These are phyloP conservation scores for Pelargonium cotyledonis DNA, from an alignment of 441 rosid genomes.

Conservation along the genomic window DNA sequence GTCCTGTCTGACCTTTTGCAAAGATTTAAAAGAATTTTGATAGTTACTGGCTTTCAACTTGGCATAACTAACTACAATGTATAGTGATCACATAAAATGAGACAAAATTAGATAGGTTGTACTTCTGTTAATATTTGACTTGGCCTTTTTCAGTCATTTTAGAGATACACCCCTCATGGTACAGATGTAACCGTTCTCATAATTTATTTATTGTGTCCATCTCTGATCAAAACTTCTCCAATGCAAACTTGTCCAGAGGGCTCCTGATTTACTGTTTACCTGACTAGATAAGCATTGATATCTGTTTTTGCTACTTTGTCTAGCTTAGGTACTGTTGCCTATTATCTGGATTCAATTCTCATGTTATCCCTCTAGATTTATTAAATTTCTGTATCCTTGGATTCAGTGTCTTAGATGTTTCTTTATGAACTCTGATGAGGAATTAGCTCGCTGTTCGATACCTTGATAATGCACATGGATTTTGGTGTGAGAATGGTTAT, in stretches of 20 bases:
- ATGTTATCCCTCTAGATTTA: background rate
- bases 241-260: background rate
- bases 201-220: background rate
- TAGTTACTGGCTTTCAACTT: background rate
- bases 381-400: background rate
- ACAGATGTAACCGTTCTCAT: background rate
- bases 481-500: too few relatives aligned
- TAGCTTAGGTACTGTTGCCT: background rate
- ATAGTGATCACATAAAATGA: conserved; percentile 1
- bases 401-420: background rate
- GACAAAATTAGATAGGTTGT: background rate
- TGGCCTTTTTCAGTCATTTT: background rate
- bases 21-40: background rate
- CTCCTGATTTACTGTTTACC: conserved; percentile 4
- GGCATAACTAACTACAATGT: background rate
- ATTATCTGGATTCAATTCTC: background rate
- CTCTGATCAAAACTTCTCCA: background rate
- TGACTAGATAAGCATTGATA: background rate
- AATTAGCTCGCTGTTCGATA: background rate
- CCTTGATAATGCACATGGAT: too few relatives aligned
- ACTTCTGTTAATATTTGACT: background rate
- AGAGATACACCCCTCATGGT: background rate
- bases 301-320: background rate
- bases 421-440: background rate
- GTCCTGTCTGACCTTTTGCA: background rate